Evolutionary conservation across 805 yeast genomes (phyloP), one percentile per base, ranked within the genome.

Genomic region (Candida bentonensis): DNA sequence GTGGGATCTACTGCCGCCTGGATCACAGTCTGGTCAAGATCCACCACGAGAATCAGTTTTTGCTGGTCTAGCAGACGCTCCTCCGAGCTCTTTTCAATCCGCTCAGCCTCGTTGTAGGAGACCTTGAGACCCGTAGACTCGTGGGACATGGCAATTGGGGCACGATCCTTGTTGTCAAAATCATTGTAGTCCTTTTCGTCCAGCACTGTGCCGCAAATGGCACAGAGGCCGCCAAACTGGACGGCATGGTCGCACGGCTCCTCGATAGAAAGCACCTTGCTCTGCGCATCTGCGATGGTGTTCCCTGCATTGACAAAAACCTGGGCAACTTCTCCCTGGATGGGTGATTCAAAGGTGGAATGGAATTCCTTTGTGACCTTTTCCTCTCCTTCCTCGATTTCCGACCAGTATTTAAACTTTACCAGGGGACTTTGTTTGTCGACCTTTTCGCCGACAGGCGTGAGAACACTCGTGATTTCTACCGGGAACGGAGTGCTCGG

Each of bases 1-100:
- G 96, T 87, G 0, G 96, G 96, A 59, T 92, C 98, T 15, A 89
- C 96, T 3, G 96, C 89, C 36, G 96, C 95, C 57, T 92, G 98
- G 25, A 92, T 89, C 3, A 92, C 94, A 0, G 98, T 92, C 61
- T 92, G 98, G 65, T 92, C 98, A 50, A 92, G 70, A 68, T 92
- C 98, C 3, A 92, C 98, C 23, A 92, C 97, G 46, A 92, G 68
- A 23, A 92, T 87, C 49, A 92, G 68, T 59, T 84, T 85, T 47
- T 72, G 67, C 44, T 76, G 82, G 15, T 67, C 59, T 3, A 78
- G 62, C 41, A 92, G 68, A 47, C 81, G 68, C 46, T 68, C 65
- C 3, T 85, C 76, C 43, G 87, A 71, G 23, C 66, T 65, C 48
- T 74, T 73, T 57, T 88, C 97, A 42, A 92, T 78, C 48, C 79